phyloP scores from a whole-genome alignment of 2,329 filamentous ascomycete genomes.

The Aspergillus unguis region DNA sequence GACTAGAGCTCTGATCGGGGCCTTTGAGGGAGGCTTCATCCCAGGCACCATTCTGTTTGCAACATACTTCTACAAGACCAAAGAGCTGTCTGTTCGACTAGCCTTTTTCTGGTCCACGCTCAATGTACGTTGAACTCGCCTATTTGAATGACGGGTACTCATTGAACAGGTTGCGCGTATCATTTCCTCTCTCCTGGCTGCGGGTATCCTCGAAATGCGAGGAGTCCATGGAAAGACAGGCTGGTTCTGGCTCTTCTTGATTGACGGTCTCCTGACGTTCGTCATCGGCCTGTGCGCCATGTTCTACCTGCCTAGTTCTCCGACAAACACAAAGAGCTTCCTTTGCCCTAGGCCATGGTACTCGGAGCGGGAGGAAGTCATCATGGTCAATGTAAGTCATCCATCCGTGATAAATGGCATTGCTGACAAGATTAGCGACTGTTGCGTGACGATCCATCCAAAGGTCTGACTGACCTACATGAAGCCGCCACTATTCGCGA shows the following conservation, averaged over 20 bases:
- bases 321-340: slow-evolving; percentile 26
- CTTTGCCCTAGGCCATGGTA: slow-evolving; percentile 26
- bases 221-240: slow-evolving; percentile 41
- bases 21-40: slow-evolving; percentile 38
- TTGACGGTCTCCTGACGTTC: slow-evolving; percentile 46
- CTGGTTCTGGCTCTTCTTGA: slow-evolving; percentile 43
- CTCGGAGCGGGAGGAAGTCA: slow-evolving; percentile 27
- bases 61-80: slow-evolving; percentile 42
- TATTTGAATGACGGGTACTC: no score
- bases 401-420: background rate
- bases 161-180: slow-evolving; percentile 27
- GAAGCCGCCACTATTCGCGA: slow-evolving; percentile 45
- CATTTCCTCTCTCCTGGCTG: slow-evolving; percentile 38
- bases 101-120: slow-evolving; percentile 44
- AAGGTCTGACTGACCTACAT: slow-evolving; percentile 48
- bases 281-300: slow-evolving; percentile 37
- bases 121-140: slow-evolving; percentile 20
- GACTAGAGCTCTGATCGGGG: slow-evolving; percentile 40
- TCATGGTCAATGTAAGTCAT: slow-evolving; percentile 26
- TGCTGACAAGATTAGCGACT: slow-evolving; percentile 36
- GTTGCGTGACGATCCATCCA: slow-evolving; percentile 54
- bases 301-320: slow-evolving; percentile 29
- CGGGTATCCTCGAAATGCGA: slow-evolving; percentile 42
- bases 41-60: slow-evolving; percentile 41
- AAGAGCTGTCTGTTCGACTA: slow-evolving; percentile 41